These are phyloP conservation scores for Agrocybe praecox DNA, from an alignment of 768 basidiomycete genomes.

Conservation along the genomic window DNA sequence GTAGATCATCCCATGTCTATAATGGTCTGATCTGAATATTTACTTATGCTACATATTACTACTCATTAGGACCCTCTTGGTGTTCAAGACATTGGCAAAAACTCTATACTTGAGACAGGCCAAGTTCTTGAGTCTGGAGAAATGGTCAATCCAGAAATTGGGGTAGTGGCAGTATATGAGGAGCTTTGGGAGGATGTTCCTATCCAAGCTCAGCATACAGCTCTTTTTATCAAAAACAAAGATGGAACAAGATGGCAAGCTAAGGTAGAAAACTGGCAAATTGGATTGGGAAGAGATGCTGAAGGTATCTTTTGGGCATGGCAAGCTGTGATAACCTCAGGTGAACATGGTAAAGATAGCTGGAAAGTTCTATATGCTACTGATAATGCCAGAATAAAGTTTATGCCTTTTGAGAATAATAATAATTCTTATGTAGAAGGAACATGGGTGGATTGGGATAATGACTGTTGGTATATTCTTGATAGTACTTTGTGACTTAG, in stretches of 20 bases:
- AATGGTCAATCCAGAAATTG: slow-evolving; percentile 12
- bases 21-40: not conserved
- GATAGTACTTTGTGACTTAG: too few relatives aligned
- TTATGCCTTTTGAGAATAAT: not conserved
- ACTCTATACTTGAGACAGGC: not conserved
- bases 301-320: slow-evolving; percentile 4
- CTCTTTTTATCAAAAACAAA: not conserved
- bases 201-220: not conserved
- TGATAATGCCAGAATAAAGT: not conserved
- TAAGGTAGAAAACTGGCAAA: not conserved
- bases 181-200: slow-evolving; percentile 10
- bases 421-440: not conserved
- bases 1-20: not conserved
- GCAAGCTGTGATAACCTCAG: not conserved
- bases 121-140: slow-evolving; percentile 11
- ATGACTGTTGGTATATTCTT: slow-evolving; percentile 5
- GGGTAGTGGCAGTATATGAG: slow-evolving; percentile 9
- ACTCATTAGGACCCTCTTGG: slow-evolving; percentile 1
- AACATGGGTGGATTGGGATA: not conserved
- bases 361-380: slow-evolving; percentile 4
- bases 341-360: not conserved
- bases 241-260: slow-evolving; percentile 1
- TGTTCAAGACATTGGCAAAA: slow-evolving; percentile 8
- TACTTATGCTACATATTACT: not conserved
- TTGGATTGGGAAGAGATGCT: not conserved